These are phyloP conservation scores for Blastobotrys arbuscula DNA, from an alignment of 1,139 yeast genomes.

Conservation along the genomic window DNA sequence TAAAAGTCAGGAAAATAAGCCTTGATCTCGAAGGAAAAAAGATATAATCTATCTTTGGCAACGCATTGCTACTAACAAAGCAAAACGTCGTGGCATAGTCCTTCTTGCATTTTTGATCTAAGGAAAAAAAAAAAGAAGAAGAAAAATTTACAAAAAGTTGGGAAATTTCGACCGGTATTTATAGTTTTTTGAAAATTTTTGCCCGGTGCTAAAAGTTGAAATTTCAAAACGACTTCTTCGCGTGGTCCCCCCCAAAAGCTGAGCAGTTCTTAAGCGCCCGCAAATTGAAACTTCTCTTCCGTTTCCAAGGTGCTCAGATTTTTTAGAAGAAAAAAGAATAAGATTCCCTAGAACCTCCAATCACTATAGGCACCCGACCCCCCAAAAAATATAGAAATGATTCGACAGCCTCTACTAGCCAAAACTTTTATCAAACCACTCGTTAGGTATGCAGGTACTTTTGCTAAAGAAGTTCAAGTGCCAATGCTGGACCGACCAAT, in stretches of 20 bases:
- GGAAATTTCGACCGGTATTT: conserved; percentile 1
- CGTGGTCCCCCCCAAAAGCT: too few relatives aligned
- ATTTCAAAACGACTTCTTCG: neutral
- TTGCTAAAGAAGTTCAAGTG: neutral
- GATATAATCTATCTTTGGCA: conserved; percentile 34
- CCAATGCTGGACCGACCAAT: conserved; percentile 35
- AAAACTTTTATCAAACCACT: too few relatives aligned
- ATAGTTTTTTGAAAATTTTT: conserved; percentile 3
- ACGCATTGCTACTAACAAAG: conserved; percentile 30
- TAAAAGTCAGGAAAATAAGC: conserved; percentile 31
- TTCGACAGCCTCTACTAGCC: too few relatives aligned
- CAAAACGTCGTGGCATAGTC: conserved; percentile 36
- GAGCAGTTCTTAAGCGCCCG: too few relatives aligned
- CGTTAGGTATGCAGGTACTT: conserved; percentile 1
- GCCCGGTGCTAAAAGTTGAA: neutral
- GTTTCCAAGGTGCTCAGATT: too few relatives aligned
- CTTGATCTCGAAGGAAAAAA: conserved; percentile 35
- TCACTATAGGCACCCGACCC: too few relatives aligned
- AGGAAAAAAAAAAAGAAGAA: conserved; percentile 29
- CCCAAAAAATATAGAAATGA: too few relatives aligned
- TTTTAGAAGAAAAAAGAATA: too few relatives aligned
- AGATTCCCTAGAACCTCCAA: too few relatives aligned
- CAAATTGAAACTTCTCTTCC: too few relatives aligned
- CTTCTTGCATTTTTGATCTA: conserved; percentile 34
- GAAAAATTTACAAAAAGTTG: conserved; percentile 9